These are phyloP conservation scores for Aspergillus haitiensis DNA, from an alignment of 495 filamentous ascomycete genomes.

Conservation along the genomic window DNA sequence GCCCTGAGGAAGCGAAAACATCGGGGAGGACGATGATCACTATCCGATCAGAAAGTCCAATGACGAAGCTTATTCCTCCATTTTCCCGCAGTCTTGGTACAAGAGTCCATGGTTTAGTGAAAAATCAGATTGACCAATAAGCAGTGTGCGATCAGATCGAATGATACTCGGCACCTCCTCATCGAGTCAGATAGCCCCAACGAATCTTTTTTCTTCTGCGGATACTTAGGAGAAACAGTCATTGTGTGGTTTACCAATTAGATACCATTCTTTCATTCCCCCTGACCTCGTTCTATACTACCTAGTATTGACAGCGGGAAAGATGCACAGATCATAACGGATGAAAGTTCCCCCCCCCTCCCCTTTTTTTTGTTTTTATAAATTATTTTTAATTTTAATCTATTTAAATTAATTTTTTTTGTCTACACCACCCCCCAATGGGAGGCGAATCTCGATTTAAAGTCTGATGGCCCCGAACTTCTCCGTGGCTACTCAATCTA, in stretches of 20 bases:
- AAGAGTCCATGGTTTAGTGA: background rate
- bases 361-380: no score
- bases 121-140: slow-evolving; percentile 20
- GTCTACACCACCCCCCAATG: background rate
- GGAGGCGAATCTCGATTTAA: no score
- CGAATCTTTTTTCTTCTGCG: background rate
- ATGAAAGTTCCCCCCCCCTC: no score
- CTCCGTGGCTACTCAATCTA: background rate
- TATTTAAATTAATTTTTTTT: no score
- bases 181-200: background rate
- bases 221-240: background rate
- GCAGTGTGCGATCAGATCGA: slow-evolving; percentile 18
- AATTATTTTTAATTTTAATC: no score
- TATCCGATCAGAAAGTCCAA: slow-evolving; percentile 11
- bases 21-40: background rate
- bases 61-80: slow-evolving; percentile 20
- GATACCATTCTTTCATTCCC: background rate
- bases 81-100: slow-evolving; percentile 14
- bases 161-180: background rate
- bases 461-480: background rate
- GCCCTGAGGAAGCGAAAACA: background rate
- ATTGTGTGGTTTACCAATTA: background rate
- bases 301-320: no score
- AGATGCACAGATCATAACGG: no score
- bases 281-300: no score